phyloP scores from a whole-genome alignment of 2,329 filamentous ascomycete genomes.

The Cercospora sp. region DNA sequence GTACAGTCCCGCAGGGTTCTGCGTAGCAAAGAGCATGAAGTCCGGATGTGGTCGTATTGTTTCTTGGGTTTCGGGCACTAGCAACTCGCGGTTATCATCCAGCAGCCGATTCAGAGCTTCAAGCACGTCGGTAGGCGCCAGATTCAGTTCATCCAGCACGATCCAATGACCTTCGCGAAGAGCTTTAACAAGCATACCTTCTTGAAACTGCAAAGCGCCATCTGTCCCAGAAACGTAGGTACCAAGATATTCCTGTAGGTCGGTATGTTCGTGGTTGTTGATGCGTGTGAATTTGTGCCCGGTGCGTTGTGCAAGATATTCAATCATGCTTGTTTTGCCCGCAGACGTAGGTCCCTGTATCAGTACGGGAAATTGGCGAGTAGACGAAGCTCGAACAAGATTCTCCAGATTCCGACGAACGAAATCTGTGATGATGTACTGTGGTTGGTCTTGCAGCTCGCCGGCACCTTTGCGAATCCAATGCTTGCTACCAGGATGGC shows the following conservation, averaged over 20 bases:
- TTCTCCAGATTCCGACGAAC: conserved; percentile 95
- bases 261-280: conserved; percentile 99
- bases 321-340: conserved; percentile 99
- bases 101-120: conserved; percentile 93
- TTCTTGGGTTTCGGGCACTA: conserved; percentile 96
- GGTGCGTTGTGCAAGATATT: conserved; percentile 93
- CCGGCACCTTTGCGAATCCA: conserved; percentile 80
- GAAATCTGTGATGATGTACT: conserved; percentile 96
- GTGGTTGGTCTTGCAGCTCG: conserved; percentile 67
- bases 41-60: conserved; percentile 87
- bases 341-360: conserved; percentile 96
- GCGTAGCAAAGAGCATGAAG: conserved; percentile 97
- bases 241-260: conserved; percentile 95
- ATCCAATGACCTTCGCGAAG: conserved; percentile 96
- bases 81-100: conserved; percentile 92
- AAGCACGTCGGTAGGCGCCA: conserved; percentile 94
- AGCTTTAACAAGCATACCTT: conserved; percentile 89
- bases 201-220: conserved; percentile 85
- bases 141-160: conserved; percentile 92
- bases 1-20: conserved; percentile 94
- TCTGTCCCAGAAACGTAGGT: conserved; percentile 86
- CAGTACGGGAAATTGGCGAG: conserved; percentile 85
- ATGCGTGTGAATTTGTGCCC: conserved; percentile 97
- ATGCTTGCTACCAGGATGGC: conserved; percentile 39
- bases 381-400: conserved; percentile 88